These are phyloP conservation scores for Pseudocercospora macadamiae DNA, from an alignment of 2,329 filamentous ascomycete species.

Conservation along the genomic window DNA sequence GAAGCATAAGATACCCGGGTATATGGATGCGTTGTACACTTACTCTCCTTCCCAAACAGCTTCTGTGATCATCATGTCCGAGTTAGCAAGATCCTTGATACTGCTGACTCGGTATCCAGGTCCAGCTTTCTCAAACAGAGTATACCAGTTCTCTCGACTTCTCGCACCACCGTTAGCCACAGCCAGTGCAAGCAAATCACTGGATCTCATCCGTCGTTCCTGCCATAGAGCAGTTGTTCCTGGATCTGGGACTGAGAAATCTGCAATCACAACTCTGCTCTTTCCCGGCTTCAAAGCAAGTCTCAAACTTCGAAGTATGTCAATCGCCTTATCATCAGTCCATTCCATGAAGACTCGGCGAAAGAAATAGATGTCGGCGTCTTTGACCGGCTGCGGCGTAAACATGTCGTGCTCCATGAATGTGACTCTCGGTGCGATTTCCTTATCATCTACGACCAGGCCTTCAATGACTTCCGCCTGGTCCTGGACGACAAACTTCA, in stretches of 20 bases:
- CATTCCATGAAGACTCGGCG: constrained; percentile 30
- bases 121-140: constrained; percentile 2
- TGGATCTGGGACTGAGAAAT: constrained; percentile 8
- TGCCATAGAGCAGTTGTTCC: not conserved
- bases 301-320: constrained; percentile 25
- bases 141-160: constrained; percentile 5
- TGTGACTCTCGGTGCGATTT: constrained; percentile 2
- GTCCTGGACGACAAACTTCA: constrained; percentile 27
- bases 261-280: constrained; percentile 26
- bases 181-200: constrained; percentile 4
- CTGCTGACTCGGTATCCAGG: not conserved
- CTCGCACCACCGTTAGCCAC: not conserved
- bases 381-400: constrained; percentile 30
- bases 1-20: not conserved
- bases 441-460: not conserved
- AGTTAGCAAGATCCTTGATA: not conserved
- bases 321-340: constrained; percentile 24
- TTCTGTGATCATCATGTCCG: constrained; percentile 10
- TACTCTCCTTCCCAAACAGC: not conserved
- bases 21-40: not conserved
- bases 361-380: constrained; percentile 37
- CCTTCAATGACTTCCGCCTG: constrained; percentile 13
- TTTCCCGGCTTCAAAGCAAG: constrained; percentile 26
- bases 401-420: constrained; percentile 33
- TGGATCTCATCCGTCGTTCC: not conserved